phyloP scores from a whole-genome alignment of 768 basidiomycete genomes.

The Rhizopogon rudus region DNA sequence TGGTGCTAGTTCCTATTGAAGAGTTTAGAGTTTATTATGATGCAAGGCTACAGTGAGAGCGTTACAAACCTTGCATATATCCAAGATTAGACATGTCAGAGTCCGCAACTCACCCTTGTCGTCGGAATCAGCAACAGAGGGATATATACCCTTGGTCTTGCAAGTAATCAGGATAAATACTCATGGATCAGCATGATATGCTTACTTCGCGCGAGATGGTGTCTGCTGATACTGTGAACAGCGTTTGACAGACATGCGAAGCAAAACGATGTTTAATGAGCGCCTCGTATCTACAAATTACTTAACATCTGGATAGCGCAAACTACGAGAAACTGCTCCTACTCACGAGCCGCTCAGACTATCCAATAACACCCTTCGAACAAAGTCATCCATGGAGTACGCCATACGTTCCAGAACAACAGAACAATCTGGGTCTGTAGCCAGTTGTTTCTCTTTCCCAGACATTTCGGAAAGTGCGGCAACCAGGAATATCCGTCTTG shows the following conservation, averaged over 20 bases:
- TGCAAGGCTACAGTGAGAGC: conserved; percentile 10
- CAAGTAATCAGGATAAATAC: neutral
- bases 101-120: conserved; percentile 64
- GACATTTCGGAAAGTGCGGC: conserved; percentile 83
- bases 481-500: conserved; percentile 70
- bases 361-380: conserved; percentile 87
- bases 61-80: conserved; percentile 55
- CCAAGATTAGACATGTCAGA: conserved; percentile 56
- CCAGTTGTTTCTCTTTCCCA: conserved; percentile 83
- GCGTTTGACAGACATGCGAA: conserved; percentile 92
- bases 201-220: conserved; percentile 69
- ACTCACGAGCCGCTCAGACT: conserved; percentile 85
- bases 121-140: conserved; percentile 40
- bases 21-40: neutral
- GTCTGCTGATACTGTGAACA: conserved; percentile 61
- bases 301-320: conserved; percentile 1
- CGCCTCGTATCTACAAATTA: conserved; percentile 46
- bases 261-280: conserved; percentile 82
- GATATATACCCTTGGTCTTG: conserved; percentile 52
- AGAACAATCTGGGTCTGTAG: conserved; percentile 93
- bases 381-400: conserved; percentile 95
- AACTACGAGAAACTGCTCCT: conserved; percentile 2
- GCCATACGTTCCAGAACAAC: conserved; percentile 84
- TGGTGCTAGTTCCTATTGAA: conserved; percentile 63
- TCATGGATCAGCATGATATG: neutral